phyloP scores from a whole-genome alignment of 75 land plant species.

The Pseudotsuga menziesii region DNA sequence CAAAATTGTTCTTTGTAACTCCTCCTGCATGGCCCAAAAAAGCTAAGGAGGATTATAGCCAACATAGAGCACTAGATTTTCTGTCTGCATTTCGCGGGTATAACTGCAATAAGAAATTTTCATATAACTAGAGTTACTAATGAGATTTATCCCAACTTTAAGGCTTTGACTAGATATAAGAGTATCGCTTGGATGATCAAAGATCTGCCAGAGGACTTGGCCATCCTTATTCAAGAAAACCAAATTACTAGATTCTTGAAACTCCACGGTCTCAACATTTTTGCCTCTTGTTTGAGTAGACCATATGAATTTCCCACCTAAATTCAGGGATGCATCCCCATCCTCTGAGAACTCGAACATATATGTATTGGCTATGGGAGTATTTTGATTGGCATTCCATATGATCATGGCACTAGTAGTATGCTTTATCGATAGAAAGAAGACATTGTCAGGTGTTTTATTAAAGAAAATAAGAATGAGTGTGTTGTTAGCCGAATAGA shows the following conservation, averaged over 20 bases:
- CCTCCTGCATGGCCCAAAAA: constrained; percentile 54
- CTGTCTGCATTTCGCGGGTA: constrained; percentile 34
- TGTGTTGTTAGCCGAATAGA: constrained; percentile 28
- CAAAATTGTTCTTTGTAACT: constrained; percentile 18
- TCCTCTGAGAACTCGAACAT: constrained; percentile 25
- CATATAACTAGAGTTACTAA: constrained; percentile 15
- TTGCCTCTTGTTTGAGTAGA: constrained; percentile 28
- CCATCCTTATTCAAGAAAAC: constrained; percentile 33
- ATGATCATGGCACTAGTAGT: constrained; percentile 13
- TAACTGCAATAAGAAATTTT: constrained; percentile 14
- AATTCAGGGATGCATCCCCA: constrained; percentile 36
- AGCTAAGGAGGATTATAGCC: constrained; percentile 35
- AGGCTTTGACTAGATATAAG: constrained; percentile 53
- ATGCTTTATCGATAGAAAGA: constrained; percentile 34
- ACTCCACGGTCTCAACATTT: constrained; percentile 32
- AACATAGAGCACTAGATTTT: constrained; percentile 38
- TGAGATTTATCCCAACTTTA: constrained; percentile 47
- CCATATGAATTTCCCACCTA: constrained; percentile 31
- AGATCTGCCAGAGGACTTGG: constrained; percentile 54
- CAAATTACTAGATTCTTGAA: constrained; percentile 58
- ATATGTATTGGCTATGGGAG: constrained; percentile 33
- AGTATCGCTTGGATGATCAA: constrained; percentile 44
- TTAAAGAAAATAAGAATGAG: constrained; percentile 32
- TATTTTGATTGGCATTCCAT: constrained; percentile 49
- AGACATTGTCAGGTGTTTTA: constrained; percentile 27